Evolutionary conservation across 352 stramenopile genomes (phyloP).

Genomic region (Globisporangium abappressorium): DNA sequence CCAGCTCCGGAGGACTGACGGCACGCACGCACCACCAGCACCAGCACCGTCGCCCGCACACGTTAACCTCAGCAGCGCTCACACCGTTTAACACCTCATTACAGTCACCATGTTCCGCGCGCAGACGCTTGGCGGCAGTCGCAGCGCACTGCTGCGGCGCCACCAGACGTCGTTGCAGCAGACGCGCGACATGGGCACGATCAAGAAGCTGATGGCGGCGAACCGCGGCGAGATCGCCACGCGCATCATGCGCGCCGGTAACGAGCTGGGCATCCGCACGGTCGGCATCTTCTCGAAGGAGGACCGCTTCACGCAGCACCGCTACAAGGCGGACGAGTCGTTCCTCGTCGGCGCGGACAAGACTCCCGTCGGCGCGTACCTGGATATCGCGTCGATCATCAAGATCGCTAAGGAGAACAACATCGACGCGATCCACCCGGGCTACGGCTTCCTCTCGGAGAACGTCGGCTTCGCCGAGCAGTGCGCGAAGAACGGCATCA

Average conservation of each 20-base stretch:
- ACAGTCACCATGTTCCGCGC: slow-evolving; percentile 35
- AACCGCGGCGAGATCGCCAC: slow-evolving; percentile 99
- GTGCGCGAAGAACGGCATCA: slow-evolving; percentile 91
- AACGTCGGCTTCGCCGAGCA: slow-evolving; percentile 93
- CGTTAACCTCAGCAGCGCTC: background rate
- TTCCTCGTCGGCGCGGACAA: slow-evolving; percentile 92
- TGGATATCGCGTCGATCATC: slow-evolving; percentile 94
- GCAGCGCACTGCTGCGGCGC: slow-evolving; percentile 15
- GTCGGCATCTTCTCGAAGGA: slow-evolving; percentile 92
- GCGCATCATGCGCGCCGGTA: slow-evolving; percentile 93
- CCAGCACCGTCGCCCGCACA: background rate
- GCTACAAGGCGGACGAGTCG: slow-evolving; percentile 96
- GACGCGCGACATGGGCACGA: slow-evolving; percentile 62
- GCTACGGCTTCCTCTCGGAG: slow-evolving; percentile 97
- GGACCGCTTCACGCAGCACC: slow-evolving; percentile 94
- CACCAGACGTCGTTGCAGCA: slow-evolving; percentile 15
- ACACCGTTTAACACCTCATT: background rate
- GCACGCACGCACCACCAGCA: background rate
- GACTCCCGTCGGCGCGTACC: slow-evolving; percentile 93
- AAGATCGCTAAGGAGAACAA: slow-evolving; percentile 90
- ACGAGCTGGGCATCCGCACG: slow-evolving; percentile 92
- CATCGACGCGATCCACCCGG: slow-evolving; percentile 95
- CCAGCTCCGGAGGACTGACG: background rate
- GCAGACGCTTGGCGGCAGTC: slow-evolving; percentile 26
- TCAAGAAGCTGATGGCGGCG: slow-evolving; percentile 96